These are phyloP conservation scores for Fragaria iinumae DNA, from an alignment of 306 rosid genomes.

Conservation along the genomic window DNA sequence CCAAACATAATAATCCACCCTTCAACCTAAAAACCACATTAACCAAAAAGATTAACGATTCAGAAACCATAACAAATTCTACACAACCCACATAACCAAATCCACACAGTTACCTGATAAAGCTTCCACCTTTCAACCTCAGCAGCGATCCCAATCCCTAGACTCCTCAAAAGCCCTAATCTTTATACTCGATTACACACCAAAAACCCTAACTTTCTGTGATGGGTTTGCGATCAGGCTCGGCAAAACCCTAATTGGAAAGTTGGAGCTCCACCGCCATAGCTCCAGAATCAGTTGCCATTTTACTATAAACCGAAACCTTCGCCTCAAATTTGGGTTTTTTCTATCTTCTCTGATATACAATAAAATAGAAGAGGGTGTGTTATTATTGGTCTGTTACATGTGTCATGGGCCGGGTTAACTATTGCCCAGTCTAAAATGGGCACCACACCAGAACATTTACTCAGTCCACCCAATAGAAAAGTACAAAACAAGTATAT, in stretches of 20 bases:
- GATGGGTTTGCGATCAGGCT: not conserved
- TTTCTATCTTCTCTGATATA: not conserved
- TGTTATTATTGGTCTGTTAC: not conserved
- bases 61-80: not conserved
- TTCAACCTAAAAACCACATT: conserved; percentile 31
- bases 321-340: not conserved
- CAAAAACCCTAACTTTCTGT: not conserved
- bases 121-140: conserved; percentile 7
- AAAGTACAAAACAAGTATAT: not conserved
- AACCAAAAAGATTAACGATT: not conserved
- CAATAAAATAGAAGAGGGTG: not conserved
- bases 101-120: not conserved
- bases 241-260: conserved; percentile 13
- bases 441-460: not conserved
- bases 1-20: conserved; percentile 40
- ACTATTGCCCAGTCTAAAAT: not conserved
- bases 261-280: not conserved
- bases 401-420: not conserved
- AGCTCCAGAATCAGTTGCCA: not conserved
- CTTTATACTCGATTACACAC: not conserved
- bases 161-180: conserved; percentile 8
- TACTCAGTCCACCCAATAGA: not conserved
- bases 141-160: not conserved
- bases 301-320: not conserved
- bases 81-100: not conserved